phyloP scores from a whole-genome alignment of 2,329 filamentous ascomycete species.

The Cladosporium phlei region DNA sequence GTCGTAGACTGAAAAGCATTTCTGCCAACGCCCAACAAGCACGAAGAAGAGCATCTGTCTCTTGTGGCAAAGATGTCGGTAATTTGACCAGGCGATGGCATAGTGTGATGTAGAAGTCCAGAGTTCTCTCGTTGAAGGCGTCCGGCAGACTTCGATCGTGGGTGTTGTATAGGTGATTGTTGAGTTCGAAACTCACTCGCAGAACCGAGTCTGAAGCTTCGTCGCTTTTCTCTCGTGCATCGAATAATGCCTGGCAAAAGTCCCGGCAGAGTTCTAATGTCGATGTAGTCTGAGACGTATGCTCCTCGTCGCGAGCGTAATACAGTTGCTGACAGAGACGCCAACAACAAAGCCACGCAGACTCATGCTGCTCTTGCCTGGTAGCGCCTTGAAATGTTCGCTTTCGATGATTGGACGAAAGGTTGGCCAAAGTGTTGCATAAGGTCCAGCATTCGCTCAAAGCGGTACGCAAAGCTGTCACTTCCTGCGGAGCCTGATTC shows the following conservation, averaged over 20 bases:
- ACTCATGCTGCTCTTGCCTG: slow-evolving; percentile 72
- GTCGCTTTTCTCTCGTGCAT: slow-evolving; percentile 72
- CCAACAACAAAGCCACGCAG: slow-evolving; percentile 93
- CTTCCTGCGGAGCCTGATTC: slow-evolving; percentile 56
- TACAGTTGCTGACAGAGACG: slow-evolving; percentile 86
- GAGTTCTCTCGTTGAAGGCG: slow-evolving; percentile 78
- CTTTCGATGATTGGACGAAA: slow-evolving; percentile 78
- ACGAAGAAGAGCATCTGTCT: slow-evolving; percentile 76
- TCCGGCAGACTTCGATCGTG: slow-evolving; percentile 81
- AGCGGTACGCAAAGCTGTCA: slow-evolving; percentile 66
- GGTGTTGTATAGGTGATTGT: slow-evolving; percentile 91
- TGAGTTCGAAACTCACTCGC: slow-evolving; percentile 88
- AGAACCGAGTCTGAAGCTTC: slow-evolving; percentile 80
- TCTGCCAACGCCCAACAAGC: slow-evolving; percentile 89
- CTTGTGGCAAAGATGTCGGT: slow-evolving; percentile 68
- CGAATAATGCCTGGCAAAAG: slow-evolving; percentile 88
- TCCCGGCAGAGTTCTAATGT: slow-evolving; percentile 85
- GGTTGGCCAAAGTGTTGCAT: slow-evolving; percentile 80
- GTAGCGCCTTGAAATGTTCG: slow-evolving; percentile 72
- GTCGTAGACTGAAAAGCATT: slow-evolving; percentile 85
- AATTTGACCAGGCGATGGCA: slow-evolving; percentile 98
- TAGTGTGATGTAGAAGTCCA: slow-evolving; percentile 91
- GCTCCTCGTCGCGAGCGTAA: slow-evolving; percentile 68
- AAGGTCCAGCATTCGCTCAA: slow-evolving; percentile 88
- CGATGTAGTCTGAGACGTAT: slow-evolving; percentile 62